These are phyloP conservation scores for Cercospora sp. DNA, from an alignment of 2,329 filamentous ascomycete genomes.

Conservation along the genomic window DNA sequence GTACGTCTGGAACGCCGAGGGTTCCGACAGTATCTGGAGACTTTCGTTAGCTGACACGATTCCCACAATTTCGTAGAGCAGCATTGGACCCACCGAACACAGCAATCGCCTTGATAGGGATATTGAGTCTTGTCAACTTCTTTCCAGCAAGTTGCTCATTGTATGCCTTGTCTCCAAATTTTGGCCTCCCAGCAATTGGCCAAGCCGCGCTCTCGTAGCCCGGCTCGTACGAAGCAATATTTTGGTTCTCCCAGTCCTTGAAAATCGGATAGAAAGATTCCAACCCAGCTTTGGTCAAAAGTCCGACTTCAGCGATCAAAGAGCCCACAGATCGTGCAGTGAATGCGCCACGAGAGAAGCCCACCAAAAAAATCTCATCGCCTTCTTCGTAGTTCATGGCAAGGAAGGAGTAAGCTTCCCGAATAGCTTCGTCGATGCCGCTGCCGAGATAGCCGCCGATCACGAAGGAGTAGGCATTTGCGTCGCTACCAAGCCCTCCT, in stretches of 20 bases:
- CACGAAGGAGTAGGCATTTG: conserved; percentile 22
- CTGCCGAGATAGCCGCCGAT: conserved; percentile 31
- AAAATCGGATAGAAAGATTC: conserved; percentile 32
- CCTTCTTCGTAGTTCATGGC: conserved; percentile 57
- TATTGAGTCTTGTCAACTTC: conserved; percentile 31
- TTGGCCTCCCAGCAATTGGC: conserved; percentile 40
- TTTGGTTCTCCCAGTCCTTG: conserved; percentile 35
- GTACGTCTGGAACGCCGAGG: conserved; percentile 47
- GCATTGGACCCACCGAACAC: too few species aligned
- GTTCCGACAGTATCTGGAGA: conserved; percentile 43
- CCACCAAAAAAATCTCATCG: conserved; percentile 48
- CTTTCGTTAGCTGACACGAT: background rate
- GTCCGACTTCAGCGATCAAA: conserved; percentile 45
- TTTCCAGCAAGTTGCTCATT: conserved; percentile 38
- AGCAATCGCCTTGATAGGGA: conserved; percentile 41
- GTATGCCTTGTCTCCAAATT: conserved; percentile 42
- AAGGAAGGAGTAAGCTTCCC: conserved; percentile 62
- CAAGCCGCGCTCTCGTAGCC: conserved; percentile 19
- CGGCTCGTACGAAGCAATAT: conserved; percentile 20
- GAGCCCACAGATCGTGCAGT: conserved; percentile 44
- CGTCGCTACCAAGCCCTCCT: conserved; percentile 30
- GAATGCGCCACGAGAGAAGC: conserved; percentile 47
- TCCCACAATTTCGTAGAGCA: too few species aligned
- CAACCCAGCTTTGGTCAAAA: conserved; percentile 38
- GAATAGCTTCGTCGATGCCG: conserved; percentile 49